Evolutionary conservation across 2,329 filamentous ascomycete genomes (phyloP).

Genomic region (Bipolaris sorokiniana): DNA sequence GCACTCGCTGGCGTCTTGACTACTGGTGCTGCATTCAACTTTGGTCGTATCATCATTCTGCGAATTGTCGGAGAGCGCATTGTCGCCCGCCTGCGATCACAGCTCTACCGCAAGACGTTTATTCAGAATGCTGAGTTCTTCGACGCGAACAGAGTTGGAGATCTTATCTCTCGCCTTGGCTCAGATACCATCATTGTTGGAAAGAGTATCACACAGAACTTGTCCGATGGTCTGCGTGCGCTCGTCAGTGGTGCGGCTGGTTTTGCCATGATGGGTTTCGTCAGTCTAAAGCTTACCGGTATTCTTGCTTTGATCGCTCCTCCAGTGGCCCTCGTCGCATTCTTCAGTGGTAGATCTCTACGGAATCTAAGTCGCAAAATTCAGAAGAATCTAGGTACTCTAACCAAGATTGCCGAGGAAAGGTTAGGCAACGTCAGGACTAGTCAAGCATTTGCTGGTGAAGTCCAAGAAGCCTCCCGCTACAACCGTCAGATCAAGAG

Average conservation of each 20-base stretch:
- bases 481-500: constrained; percentile 93
- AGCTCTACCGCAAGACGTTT: constrained; percentile 89
- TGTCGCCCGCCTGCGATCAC: constrained; percentile 84
- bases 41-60: constrained; percentile 89
- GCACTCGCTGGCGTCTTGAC: constrained; percentile 76
- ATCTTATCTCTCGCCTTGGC: constrained; percentile 92
- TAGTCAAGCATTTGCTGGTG: constrained; percentile 93
- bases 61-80: constrained; percentile 95
- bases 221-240: constrained; percentile 92
- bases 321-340: constrained; percentile 85
- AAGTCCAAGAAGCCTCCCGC: constrained; percentile 84
- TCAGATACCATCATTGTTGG: constrained; percentile 98
- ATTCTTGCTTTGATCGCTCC: constrained; percentile 87
- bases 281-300: constrained; percentile 87
- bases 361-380: constrained; percentile 89
- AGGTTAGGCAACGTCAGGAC: constrained; percentile 96
- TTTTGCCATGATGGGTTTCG: constrained; percentile 92
- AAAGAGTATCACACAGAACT: constrained; percentile 97
- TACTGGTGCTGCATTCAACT: constrained; percentile 87
- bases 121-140: constrained; percentile 99
- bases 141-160: constrained; percentile 94
- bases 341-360: constrained; percentile 89
- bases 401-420: constrained; percentile 98
- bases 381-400: constrained; percentile 87
- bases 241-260: constrained; percentile 89